These are phyloP conservation scores for Macadamia integrifolia DNA, from an alignment of 164 flowering plant genomes.

Conservation along the genomic window DNA sequence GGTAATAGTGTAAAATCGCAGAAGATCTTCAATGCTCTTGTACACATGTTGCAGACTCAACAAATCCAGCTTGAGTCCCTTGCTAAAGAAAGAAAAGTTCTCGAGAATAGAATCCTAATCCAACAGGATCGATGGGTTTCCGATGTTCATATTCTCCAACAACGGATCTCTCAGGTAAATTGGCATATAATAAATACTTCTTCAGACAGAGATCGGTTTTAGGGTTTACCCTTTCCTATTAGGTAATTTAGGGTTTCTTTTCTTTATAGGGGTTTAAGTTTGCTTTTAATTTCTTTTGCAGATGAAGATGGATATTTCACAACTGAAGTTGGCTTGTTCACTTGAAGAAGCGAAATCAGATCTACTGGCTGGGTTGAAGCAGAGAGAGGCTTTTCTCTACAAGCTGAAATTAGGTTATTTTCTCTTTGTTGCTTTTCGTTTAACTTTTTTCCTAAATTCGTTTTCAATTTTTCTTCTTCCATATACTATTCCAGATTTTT, in stretches of 20 bases:
- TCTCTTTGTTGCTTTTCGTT: not conserved
- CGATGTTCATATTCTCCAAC: conserved; percentile 34
- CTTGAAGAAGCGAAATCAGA: conserved; percentile 40
- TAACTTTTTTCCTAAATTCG: not conserved
- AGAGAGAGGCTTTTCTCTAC: conserved; percentile 33
- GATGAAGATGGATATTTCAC: conserved; percentile 34
- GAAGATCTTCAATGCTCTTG: conserved; percentile 30
- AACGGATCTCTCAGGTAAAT: conserved; percentile 39
- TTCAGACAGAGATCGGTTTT: not conserved
- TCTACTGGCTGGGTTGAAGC: conserved; percentile 39
- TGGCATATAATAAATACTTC: not conserved
- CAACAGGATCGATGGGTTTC: conserved; percentile 41
- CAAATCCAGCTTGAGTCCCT: conserved; percentile 44
- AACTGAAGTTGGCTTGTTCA: conserved; percentile 25
- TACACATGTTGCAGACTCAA: conserved; percentile 29
- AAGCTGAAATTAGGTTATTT: conserved; percentile 44
- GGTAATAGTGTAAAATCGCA: conserved; percentile 38
- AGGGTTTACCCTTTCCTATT: not conserved
- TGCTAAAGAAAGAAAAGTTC: conserved; percentile 34
- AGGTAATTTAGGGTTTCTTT: not conserved
- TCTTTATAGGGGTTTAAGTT: conserved; percentile 14
- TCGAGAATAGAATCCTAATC: conserved; percentile 34
- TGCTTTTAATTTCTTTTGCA: conserved; percentile 16
- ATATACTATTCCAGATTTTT: not conserved
- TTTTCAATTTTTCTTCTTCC: not conserved